Conservation (phyloP, 495 filamentous ascomycete genomes). For the Aspergillus ellipticus region DNA sequence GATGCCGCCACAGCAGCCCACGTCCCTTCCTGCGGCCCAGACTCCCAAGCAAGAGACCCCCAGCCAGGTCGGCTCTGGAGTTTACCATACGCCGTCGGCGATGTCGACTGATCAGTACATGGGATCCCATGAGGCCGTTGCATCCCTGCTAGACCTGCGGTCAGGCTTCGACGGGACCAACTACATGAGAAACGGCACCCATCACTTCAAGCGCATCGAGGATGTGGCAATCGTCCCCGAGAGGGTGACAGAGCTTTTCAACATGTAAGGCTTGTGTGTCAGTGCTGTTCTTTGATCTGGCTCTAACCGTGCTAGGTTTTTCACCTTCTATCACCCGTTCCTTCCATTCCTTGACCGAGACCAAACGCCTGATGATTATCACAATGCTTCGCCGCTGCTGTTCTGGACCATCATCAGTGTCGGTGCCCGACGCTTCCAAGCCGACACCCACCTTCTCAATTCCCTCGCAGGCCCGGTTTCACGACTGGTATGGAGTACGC, state of each 20-base stretch:
- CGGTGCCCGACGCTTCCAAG: conserved; percentile 68
- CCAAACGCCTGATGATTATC: conserved; percentile 71
- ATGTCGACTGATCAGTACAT: conserved; percentile 58
- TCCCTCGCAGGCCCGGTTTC: conserved; percentile 69
- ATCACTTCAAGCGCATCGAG: conserved; percentile 56
- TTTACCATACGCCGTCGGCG: conserved; percentile 43
- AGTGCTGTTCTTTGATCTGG: background rate
- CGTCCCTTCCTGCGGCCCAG: conserved; percentile 48
- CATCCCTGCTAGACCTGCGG: conserved; percentile 71
- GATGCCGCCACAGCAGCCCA: conserved; percentile 40
- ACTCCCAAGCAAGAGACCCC: conserved; percentile 49
- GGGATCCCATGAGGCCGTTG: conserved; percentile 81
- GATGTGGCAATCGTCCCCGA: conserved; percentile 72
- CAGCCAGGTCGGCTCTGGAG: conserved; percentile 44
- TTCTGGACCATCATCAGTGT: conserved; percentile 87
- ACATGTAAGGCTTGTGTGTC: conserved; percentile 47
- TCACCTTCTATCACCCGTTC: conserved; percentile 78
- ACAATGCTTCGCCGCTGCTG: conserved; percentile 66
- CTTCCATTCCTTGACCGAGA: conserved; percentile 73
- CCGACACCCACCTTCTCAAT: conserved; percentile 62
- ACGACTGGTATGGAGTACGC: conserved; percentile 73
- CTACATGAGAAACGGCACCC: conserved; percentile 43
- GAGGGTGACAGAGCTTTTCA: conserved; percentile 69
- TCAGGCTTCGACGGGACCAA: conserved; percentile 50
- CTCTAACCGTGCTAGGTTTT: conserved; percentile 50